These are phyloP conservation scores for Mucor irregularis DNA, from an alignment of 371 early-diverging fungal species.

Conservation along the genomic window DNA sequence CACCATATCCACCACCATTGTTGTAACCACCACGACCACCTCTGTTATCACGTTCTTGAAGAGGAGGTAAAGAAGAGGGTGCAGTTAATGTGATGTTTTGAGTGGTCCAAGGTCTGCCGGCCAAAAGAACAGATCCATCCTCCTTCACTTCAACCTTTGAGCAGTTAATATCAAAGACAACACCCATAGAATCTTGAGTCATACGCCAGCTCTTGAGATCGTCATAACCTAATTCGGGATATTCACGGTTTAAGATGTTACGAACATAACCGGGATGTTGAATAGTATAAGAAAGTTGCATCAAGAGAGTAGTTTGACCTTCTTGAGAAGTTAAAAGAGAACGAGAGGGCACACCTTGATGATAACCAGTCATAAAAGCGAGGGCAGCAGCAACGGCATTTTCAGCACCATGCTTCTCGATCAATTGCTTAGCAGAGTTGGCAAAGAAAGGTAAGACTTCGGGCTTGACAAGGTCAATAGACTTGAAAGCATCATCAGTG, in stretches of 20 bases:
- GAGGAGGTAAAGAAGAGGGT: conserved; percentile 75
- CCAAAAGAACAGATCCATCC: conserved; percentile 43
- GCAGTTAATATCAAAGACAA: conserved; percentile 78
- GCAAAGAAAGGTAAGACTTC: conserved; percentile 77
- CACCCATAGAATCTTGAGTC: conserved; percentile 77
- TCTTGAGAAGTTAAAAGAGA: conserved; percentile 81
- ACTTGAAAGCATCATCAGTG: conserved; percentile 71
- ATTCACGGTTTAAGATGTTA: conserved; percentile 68
- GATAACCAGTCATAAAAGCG: conserved; percentile 84
- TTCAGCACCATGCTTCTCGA: conserved; percentile 63
- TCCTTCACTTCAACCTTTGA: conserved; percentile 63
- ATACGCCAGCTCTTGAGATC: conserved; percentile 79
- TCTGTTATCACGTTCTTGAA: conserved; percentile 62
- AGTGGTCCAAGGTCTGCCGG: conserved; percentile 65
- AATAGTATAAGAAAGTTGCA: conserved; percentile 60
- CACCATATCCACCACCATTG: conserved; percentile 19
- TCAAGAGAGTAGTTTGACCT: conserved; percentile 77
- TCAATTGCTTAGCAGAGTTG: conserved; percentile 69
- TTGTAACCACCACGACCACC: conserved; percentile 29
- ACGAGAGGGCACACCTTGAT: conserved; percentile 77
- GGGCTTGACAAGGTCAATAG: conserved; percentile 68
- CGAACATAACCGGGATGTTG: conserved; percentile 82
- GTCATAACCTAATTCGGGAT: conserved; percentile 67
- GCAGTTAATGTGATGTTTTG: conserved; percentile 65
- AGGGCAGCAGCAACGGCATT: conserved; percentile 81